Evolutionary conservation across 139 green algal genomes (phyloP).

Genomic region (Monoraphidium neglectum): DNA sequence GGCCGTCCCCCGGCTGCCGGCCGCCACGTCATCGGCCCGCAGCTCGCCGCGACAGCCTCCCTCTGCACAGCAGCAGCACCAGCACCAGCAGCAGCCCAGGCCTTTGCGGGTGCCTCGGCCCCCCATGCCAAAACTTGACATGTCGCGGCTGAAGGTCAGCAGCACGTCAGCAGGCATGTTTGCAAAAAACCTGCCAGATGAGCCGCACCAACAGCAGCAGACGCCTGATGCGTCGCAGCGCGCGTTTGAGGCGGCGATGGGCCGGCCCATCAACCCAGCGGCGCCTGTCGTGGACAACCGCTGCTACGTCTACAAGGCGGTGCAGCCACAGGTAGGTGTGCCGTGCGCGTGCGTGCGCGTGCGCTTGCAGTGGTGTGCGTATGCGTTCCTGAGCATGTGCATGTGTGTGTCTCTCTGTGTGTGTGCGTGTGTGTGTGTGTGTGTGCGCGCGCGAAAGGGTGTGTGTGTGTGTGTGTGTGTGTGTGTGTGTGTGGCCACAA

Average conservation of each 20-base stretch:
- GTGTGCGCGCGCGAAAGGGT: no score
- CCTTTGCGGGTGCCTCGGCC: not conserved
- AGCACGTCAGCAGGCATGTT: constrained; percentile 3
- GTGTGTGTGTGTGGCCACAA: no score
- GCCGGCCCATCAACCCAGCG: not conserved
- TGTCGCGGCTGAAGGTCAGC: constrained; percentile 11
- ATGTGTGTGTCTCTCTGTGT: no score
- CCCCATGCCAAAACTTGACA: not conserved
- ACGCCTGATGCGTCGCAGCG: no score
- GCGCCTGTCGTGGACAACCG: constrained; percentile 24
- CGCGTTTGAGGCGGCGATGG: no score
- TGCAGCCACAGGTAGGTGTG: constrained; percentile 1
- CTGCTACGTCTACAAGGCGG: constrained; percentile 26
- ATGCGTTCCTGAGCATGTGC: no score
- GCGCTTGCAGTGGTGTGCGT: no score
- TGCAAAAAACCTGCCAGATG: constrained; percentile 3
- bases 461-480: no score
- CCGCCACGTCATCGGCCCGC: not conserved
- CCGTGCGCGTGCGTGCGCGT: no score
- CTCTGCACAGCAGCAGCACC: constrained; percentile 3
- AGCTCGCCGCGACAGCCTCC: not conserved
- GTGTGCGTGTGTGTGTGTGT: no score
- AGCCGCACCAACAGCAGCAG: not conserved
- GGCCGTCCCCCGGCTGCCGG: not conserved
- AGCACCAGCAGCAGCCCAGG: constrained; percentile 4